Conservation (phyloP, 768 basidiomycete genomes). For the Amanita rimosa region DNA sequence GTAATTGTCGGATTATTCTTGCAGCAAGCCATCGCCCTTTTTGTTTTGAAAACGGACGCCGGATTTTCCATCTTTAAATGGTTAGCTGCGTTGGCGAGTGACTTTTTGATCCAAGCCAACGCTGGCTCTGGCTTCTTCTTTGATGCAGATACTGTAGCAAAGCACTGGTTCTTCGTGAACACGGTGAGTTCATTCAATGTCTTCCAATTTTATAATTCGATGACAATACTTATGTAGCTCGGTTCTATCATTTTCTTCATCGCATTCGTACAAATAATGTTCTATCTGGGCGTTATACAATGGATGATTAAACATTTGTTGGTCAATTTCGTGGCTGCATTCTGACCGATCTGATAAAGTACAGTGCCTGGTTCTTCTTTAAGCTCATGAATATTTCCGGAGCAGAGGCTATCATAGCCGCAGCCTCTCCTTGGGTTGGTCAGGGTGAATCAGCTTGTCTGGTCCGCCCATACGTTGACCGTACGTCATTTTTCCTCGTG, state of each 20-base stretch:
- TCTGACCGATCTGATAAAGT: not conserved
- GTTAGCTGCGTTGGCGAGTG: constrained; percentile 67
- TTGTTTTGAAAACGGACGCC: constrained; percentile 77
- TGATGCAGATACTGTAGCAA: constrained; percentile 45
- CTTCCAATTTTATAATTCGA: constrained; percentile 1
- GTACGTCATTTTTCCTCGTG: constrained; percentile 17
- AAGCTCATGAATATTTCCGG: constrained; percentile 86
- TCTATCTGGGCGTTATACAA: constrained; percentile 87
- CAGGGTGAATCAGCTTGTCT: constrained; percentile 83
- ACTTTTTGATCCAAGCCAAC: constrained; percentile 61
- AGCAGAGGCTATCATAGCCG: constrained; percentile 87
- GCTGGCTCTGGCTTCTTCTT: constrained; percentile 80
- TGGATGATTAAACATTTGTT: constrained; percentile 85
- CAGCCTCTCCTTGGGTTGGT: constrained; percentile 90
- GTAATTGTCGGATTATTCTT: constrained; percentile 77
- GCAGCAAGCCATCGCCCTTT: constrained; percentile 83
- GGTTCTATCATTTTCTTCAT: constrained; percentile 88
- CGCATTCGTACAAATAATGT: constrained; percentile 86
- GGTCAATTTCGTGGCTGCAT: constrained; percentile 13
- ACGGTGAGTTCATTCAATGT: constrained; percentile 30
- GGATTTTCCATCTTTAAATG: constrained; percentile 80
- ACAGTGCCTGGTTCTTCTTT: constrained; percentile 87
- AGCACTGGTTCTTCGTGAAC: constrained; percentile 82
- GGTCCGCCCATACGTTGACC: constrained; percentile 72
- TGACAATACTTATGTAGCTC: constrained; percentile 30